These are phyloP conservation scores for Fusarium domesticum DNA, from an alignment of 2,329 filamentous ascomycete genomes.

Conservation along the genomic window DNA sequence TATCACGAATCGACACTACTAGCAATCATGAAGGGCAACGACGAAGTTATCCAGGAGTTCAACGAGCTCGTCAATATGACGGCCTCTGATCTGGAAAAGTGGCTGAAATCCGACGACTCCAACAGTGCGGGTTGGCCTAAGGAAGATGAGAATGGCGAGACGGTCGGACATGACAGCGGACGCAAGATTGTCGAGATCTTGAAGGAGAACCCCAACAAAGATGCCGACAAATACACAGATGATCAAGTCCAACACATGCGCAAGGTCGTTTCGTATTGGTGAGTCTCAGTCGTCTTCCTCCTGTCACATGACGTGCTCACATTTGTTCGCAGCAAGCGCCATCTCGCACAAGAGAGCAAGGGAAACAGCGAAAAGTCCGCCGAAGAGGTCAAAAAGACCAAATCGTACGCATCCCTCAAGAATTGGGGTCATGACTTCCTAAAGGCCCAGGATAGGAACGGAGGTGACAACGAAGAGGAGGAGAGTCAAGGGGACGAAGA, in stretches of 20 bases:
- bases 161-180: constrained; percentile 61
- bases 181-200: constrained; percentile 63
- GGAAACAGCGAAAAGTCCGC: constrained; percentile 51
- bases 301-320: too few species aligned
- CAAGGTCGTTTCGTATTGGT: constrained; percentile 61
- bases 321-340: constrained; percentile 47
- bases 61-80: constrained; percentile 66
- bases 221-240: constrained; percentile 54
- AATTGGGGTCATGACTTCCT: constrained; percentile 59
- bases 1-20: background rate
- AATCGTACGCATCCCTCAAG: constrained; percentile 58
- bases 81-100: constrained; percentile 56
- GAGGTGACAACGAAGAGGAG: constrained; percentile 11
- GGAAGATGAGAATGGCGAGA: constrained; percentile 56
- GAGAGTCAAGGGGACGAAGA: constrained; percentile 9
- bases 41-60: constrained; percentile 52
- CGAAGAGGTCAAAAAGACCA: constrained; percentile 46
- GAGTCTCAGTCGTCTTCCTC: too few species aligned
- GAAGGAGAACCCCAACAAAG: constrained; percentile 57
- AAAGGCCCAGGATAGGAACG: constrained; percentile 35
- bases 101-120: constrained; percentile 59
- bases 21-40: constrained; percentile 27
- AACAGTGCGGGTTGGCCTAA: constrained; percentile 59
- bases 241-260: constrained; percentile 57
- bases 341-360: constrained; percentile 62